Evolutionary conservation across 257 asterid species (phyloP), one percentile per base, ranked within the genome.

Genomic region (Pogostemon cablin): DNA sequence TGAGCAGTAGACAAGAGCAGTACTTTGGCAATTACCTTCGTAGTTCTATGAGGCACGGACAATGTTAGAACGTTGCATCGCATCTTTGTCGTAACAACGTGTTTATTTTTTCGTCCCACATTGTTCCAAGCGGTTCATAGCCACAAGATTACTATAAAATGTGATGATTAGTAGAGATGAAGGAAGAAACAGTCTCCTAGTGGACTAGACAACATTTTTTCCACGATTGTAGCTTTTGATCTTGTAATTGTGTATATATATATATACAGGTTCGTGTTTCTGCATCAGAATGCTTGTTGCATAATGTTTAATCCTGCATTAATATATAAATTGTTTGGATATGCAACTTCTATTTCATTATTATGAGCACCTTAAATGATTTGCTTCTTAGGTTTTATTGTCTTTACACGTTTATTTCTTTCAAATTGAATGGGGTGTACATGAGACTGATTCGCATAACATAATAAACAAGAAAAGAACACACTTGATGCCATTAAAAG

Each of bases 141-240:
- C 53, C 12, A 17, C 40, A 50, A 4, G 63, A 32, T 32, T 43
- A 59, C 60, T 47, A 15, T 12, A 59, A 5, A 73, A 49, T 41
- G 62, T 37, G 72, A 63, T 41, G 72, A 63, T 56, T 32, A 49
- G 39, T 32, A 63, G 6, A 61, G 70, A 66, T 38, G 61, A 47
- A 34, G 56, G 15, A 55, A 48, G 74, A 67, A 66, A 20, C 43
- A 52, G 38, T 65, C 71, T 75, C 39, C 69, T 54, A 35, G 43
- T 49, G 57, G 52, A 42, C 40, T 20, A 55, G 80, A 71, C 72
- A 40, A 68, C 62, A 75, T 41, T 32, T 69, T 25, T 67, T 53
- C 58, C 62, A 62, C 12, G 58, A 79, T 41, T 66, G 81, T 20
- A 65, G 81, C 68, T 76, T 65, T 65, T 35, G 64, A 65, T 58